Evolutionary conservation across 108 stramenopile species (phyloP), one percentile per base, ranked within the genome.

Genomic region (Heterococcus sp.): DNA sequence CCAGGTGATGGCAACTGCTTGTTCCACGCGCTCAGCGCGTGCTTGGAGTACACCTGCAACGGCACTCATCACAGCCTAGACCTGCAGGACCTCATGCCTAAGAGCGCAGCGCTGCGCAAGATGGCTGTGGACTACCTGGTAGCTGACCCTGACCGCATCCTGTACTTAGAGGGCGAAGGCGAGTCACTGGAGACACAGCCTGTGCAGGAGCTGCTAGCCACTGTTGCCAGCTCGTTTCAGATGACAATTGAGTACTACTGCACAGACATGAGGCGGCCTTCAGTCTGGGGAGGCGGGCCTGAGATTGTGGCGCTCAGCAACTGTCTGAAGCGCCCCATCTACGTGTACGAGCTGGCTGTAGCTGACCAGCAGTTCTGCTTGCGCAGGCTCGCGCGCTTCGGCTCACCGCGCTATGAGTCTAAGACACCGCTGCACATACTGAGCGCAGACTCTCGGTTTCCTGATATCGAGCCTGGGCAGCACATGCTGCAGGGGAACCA

Each of bases 281-380:
- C 88, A 58, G 92, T 92, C 68, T 97, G 96, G 96, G 96, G 96
- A 38, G 96, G 96, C 31, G 96, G 96, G 14, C 95, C 94, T 32
- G 96, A 97, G 78, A 94, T 97, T 75, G 95, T 97, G 35, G 94
- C 95, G 27, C 76, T 97, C 38, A 91, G 91, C 82, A 97, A 97
- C 86, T 87, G 88, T 35, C 85, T 97, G 78, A 76, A 89, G 77
- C 85, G 95, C 65, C 96, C 96, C 2, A 96, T 97, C 74, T 94
- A 96, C 87, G 92, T 97, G 32, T 97, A 93, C 76, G 95, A 94
- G 84, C 79, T 94, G 38, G 65, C 38, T n/a, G 68, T 81, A 33
- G 46, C 46, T 8, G 46, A 21, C 32, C 11, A 28, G 37, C 37
- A 38, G 37, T 97, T 94, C 88, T 87, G 90, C 37, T 78, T 95